These are phyloP conservation scores for Fusarium musae DNA, from an alignment of 2,329 filamentous ascomycete species.

Conservation along the genomic window DNA sequence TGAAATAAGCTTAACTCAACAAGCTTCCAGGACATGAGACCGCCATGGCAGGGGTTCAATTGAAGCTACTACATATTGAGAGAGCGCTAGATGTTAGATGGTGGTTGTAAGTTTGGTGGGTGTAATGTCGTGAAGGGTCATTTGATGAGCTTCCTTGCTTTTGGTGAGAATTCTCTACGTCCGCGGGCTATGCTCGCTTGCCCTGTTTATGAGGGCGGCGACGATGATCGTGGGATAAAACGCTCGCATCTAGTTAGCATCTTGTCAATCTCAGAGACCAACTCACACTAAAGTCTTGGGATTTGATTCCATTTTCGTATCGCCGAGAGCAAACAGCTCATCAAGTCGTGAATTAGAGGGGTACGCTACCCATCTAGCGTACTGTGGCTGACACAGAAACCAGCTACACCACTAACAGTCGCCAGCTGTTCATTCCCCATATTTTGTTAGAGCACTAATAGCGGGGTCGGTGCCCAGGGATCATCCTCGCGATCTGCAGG, in stretches of 20 bases:
- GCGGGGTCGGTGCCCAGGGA: background rate
- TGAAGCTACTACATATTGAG: slow-evolving; percentile 6
- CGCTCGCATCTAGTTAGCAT: background rate
- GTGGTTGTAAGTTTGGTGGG: background rate
- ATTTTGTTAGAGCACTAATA: background rate
- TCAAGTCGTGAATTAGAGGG: slow-evolving; percentile 23
- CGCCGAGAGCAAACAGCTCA: background rate
- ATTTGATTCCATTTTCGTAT: background rate
- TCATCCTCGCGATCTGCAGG: slow-evolving; percentile 12
- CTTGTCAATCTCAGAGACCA: background rate
- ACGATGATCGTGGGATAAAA: background rate
- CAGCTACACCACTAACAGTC: background rate
- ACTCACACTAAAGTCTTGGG: background rate
- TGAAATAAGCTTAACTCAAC: slow-evolving; percentile 22
- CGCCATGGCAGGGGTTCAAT: slow-evolving; percentile 14
- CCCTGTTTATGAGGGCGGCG: background rate
- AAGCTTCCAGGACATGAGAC: slow-evolving; percentile 9
- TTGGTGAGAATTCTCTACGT: background rate
- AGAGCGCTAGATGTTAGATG: background rate
- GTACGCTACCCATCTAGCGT: slow-evolving; percentile 7
- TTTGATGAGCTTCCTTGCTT: background rate
- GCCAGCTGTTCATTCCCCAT: rapidly evolving
- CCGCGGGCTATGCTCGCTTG: background rate
- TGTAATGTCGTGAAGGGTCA: background rate
- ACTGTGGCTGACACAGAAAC: slow-evolving; percentile 11